Percentiles rank a stretch among this genome's conserved stretches.
Evolutionary conservation across 2,329 filamentous ascomycete species (phyloP).

Genomic region (Endothia cerciana): DNA sequence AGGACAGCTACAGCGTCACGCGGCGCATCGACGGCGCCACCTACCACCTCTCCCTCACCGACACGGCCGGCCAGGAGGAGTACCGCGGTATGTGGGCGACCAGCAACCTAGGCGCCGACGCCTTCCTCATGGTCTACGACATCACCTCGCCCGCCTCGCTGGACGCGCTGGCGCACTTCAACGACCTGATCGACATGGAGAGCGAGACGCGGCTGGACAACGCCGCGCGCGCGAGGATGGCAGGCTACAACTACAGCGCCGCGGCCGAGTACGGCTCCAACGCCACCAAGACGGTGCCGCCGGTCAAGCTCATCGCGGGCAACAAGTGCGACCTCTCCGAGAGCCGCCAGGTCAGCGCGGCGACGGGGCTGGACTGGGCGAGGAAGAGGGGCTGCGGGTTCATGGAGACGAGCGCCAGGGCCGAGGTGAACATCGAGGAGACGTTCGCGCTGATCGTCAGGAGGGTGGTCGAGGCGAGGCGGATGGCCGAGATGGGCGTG

Average conservation of each 20-base stretch:
- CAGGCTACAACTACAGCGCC: conserved; percentile 44
- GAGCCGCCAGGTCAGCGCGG: conserved; percentile 69
- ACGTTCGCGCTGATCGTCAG: conserved; percentile 75
- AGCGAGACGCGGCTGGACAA: conserved; percentile 70
- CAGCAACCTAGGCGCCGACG: conserved; percentile 77
- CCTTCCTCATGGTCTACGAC: conserved; percentile 86
- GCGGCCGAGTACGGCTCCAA: conserved; percentile 35
- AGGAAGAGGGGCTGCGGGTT: conserved; percentile 74
- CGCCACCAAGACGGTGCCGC: conserved; percentile 61
- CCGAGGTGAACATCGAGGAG: conserved; percentile 89
- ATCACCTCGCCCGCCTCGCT: conserved; percentile 74
- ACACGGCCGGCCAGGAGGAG: conserved; percentile 89
- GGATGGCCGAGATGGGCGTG: conserved; percentile 52
- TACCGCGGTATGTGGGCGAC: conserved; percentile 86
- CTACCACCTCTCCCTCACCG: conserved; percentile 79
- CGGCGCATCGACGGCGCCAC: conserved; percentile 78
- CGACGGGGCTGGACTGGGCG: conserved; percentile 77
- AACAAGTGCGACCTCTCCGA: conserved; percentile 85
- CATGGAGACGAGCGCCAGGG: conserved; percentile 85
- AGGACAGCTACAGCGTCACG: conserved; percentile 84
- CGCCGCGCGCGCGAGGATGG: conserved; percentile 55
- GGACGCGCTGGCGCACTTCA: conserved; percentile 75
- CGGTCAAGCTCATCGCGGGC: conserved; percentile 81
- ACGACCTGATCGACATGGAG: conserved; percentile 84
- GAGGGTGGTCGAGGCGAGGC: conserved; percentile 62